Evolutionary conservation across 1,139 yeast species (phyloP).

Genomic region (Saccharomyces hybrid): DNA sequence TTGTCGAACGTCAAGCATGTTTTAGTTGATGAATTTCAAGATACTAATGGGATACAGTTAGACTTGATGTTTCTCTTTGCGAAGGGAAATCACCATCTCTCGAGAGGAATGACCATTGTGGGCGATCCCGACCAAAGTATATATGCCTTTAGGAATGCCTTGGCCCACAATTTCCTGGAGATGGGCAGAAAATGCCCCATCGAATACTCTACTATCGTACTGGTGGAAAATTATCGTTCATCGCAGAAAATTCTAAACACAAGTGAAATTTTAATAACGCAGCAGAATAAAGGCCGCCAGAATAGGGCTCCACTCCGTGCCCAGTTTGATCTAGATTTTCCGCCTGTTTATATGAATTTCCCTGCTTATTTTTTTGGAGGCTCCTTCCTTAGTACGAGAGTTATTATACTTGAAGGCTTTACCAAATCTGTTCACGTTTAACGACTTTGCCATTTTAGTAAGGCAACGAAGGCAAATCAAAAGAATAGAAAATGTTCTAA

Average conservation of each 20-base stretch:
- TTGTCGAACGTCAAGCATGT: slow-evolving; percentile 56
- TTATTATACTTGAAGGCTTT: slow-evolving; percentile 41
- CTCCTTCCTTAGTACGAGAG: slow-evolving; percentile 50
- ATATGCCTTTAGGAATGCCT: slow-evolving; percentile 81
- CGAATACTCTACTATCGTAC: slow-evolving; percentile 35
- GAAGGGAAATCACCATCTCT: slow-evolving; percentile 28
- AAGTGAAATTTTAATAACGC: slow-evolving; percentile 62
- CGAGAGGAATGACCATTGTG: slow-evolving; percentile 66
- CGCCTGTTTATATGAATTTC: slow-evolving; percentile 43
- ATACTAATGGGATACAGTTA: slow-evolving; percentile 73
- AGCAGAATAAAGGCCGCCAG: slow-evolving; percentile 42
- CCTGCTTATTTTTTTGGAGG: slow-evolving; percentile 45
- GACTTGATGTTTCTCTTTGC: slow-evolving; percentile 58
- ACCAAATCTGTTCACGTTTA: slow-evolving; percentile 36
- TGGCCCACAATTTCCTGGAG: slow-evolving; percentile 53
- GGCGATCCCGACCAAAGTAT: slow-evolving; percentile 97
- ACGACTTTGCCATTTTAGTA: slow-evolving; percentile 65
- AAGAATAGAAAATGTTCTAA: slow-evolving; percentile 54
- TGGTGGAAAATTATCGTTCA: slow-evolving; percentile 75
- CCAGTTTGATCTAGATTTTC: slow-evolving; percentile 36
- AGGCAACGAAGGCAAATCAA: slow-evolving; percentile 55
- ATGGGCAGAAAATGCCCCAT: slow-evolving; percentile 46
- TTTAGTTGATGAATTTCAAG: slow-evolving; percentile 90
- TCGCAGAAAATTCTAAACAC: slow-evolving; percentile 56
- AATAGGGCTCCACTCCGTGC: slow-evolving; percentile 41